Evolutionary conservation across 2,329 filamentous ascomycete species (phyloP).

Genomic region (Phaeosphaeria sp.): DNA sequence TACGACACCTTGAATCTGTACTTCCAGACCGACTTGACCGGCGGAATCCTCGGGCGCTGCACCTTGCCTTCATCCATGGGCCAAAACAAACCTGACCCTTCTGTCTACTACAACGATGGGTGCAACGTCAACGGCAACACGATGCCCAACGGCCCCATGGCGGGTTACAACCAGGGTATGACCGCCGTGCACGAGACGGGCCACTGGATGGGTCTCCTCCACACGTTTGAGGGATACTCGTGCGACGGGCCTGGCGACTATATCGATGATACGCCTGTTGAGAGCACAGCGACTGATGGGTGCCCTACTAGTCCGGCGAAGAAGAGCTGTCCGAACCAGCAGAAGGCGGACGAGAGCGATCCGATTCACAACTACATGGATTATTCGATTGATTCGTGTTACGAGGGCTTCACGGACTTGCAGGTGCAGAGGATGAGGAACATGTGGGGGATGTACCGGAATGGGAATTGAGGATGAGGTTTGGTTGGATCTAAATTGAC

Average conservation of each 20-base stretch:
- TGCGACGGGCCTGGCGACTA: conserved; percentile 55
- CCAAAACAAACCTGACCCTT: conserved; percentile 47
- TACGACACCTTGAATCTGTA: conserved; percentile 66
- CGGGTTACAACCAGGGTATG: conserved; percentile 58
- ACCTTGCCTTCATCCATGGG: conserved; percentile 54
- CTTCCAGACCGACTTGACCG: conserved; percentile 62
- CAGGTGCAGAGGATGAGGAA: conserved; percentile 60
- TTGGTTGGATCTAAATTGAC: background rate
- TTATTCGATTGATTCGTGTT: conserved; percentile 64
- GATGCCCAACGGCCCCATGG: conserved; percentile 60
- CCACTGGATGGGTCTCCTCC: conserved; percentile 57
- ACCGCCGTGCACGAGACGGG: conserved; percentile 58
- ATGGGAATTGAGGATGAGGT: conserved; percentile 34
- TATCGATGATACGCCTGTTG: conserved; percentile 53
- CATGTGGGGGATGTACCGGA: conserved; percentile 57
- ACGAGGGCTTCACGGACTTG: conserved; percentile 58
- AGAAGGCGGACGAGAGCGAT: conserved; percentile 49
- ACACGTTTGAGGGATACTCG: conserved; percentile 55
- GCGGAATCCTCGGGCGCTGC: conserved; percentile 61
- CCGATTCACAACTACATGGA: conserved; percentile 68
- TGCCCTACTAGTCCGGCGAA: conserved; percentile 59
- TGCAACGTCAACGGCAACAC: conserved; percentile 65
- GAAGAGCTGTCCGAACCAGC: conserved; percentile 58
- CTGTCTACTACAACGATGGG: conserved; percentile 59
- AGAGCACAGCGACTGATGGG: conserved; percentile 58